phyloP scores from a whole-genome alignment of 306 rosid species.

The Dryas drummondii region DNA sequence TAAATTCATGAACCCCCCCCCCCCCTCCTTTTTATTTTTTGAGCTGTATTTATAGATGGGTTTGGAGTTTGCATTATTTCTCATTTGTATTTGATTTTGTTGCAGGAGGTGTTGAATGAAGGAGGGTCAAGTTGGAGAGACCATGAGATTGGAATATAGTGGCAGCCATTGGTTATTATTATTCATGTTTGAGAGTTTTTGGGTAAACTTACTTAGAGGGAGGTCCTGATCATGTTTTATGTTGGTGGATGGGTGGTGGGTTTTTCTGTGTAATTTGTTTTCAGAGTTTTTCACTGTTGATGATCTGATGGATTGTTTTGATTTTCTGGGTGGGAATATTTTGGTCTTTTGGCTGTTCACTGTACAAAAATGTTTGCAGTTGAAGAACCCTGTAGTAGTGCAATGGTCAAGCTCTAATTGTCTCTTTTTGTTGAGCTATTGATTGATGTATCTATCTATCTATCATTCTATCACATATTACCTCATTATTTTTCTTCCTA shows the following conservation, averaged over 20 bases:
- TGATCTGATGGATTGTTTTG: conserved; percentile 6
- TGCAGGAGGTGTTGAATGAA: conserved; percentile 55
- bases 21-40: background rate
- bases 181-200: conserved; percentile 21
- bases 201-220: conserved; percentile 1
- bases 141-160: conserved; percentile 49
- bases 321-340: conserved; percentile 18
- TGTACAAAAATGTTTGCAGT: conserved; percentile 59
- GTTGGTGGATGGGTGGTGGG: background rate
- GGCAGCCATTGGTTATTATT: conserved; percentile 16
- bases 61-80: background rate
- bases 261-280: conserved; percentile 10
- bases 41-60: background rate
- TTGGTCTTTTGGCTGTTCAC: conserved; percentile 36
- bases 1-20: background rate
- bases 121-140: conserved; percentile 47
- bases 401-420: conserved; percentile 10
- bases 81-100: background rate
- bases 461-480: background rate
- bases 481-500: conserved; percentile 2
- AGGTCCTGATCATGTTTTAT: background rate
- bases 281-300: background rate
- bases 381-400: conserved; percentile 20
- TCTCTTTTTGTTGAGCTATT: background rate
- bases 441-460: background rate